Percentiles rank a stretch among this genome's conserved stretches.
These are phyloP conservation scores for Coemansia sp. DNA, from an alignment of 192 early-diverging fungal genomes.

Conservation along the genomic window DNA sequence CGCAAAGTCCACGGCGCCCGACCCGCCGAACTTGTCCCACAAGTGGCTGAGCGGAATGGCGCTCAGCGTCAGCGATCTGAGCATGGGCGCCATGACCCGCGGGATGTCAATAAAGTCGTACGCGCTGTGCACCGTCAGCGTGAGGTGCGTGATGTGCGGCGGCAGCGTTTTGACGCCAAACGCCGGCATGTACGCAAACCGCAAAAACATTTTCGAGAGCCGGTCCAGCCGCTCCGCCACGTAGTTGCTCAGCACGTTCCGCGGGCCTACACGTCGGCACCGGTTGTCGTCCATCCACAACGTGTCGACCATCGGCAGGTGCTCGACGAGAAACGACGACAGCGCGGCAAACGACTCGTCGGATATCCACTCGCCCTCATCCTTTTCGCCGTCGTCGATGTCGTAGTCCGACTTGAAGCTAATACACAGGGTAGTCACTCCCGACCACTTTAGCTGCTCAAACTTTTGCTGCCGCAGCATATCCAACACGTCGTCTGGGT, in stretches of 20 bases:
- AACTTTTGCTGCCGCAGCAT: constrained; percentile 22
- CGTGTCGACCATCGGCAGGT: constrained; percentile 21
- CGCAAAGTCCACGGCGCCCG: constrained; percentile 18
- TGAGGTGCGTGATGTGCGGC: constrained; percentile 41
- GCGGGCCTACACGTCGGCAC: constrained; percentile 28
- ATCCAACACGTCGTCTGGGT: constrained; percentile 27
- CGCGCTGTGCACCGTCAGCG: constrained; percentile 25
- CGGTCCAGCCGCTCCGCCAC: constrained; percentile 18
- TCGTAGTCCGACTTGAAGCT: constrained; percentile 37
- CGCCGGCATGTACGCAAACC: constrained; percentile 36
- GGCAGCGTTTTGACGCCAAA: constrained; percentile 47
- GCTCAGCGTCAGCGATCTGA: constrained; percentile 32
- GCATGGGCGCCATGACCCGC: constrained; percentile 28
- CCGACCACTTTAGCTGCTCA: constrained; percentile 20
- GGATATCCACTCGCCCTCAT: constrained; percentile 30
- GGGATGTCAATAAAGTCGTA: constrained; percentile 44
- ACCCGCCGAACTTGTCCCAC: constrained; percentile 43
- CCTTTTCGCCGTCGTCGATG: constrained; percentile 21
- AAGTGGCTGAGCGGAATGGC: constrained; percentile 35
- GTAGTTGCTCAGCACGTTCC: constrained; percentile 37
- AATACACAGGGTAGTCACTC: constrained; percentile 14
- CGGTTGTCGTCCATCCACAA: constrained; percentile 35
- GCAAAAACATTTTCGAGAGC: constrained; percentile 20
- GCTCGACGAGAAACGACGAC: constrained; percentile 9
- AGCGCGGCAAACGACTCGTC: constrained; percentile 36